Base-by-base conservation (phyloP, 495 filamentous ascomycete genomes). In the Usnea hakonensis region DNA sequence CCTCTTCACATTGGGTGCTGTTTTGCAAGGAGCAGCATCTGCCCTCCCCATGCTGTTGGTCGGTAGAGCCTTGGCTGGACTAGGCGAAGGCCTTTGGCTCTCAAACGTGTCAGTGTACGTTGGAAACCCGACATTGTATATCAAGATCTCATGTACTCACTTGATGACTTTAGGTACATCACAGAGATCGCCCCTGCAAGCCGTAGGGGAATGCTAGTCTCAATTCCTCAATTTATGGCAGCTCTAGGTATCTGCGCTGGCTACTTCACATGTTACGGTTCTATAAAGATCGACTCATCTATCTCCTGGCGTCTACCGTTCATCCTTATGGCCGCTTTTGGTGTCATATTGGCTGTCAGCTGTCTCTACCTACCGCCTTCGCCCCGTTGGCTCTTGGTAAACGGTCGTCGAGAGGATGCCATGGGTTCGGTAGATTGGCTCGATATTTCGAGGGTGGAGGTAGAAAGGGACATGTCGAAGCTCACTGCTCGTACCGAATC, bases 251-350 rank as follows among this genome's bases (percentile, higher is more conserved):
- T 86, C 5, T 74, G 77, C 10, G 41, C 75, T 0, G 85, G 85
- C 0, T 88, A 81, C 64, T 87, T 88, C 62, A 79, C 75, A n/a
- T 85, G 83, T 63, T 87, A 87, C 64, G 85, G 81, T 28, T 78
- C 79, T 26, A 71, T 77, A 5, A 69, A 73, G 13, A 70, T 85
- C 21, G 26, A 71, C 0, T 81, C 79, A 2, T 83, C 82, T 5
- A 68, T 83, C 21, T 77, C 82, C 7, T 87, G 85, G 85, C 75
- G 85, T 7, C 2, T 76, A 76, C 11, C 79, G 0, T 79, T 76
- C 40, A 67, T 72, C 8, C 23, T 79, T 0, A 72, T 75, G 59
- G 71, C 73, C 16, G 17, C 67, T 17, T 55, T 76, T 2, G 72
- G 72, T 4, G 67, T 76, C 36, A 40, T 74, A 2, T 75, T 80